phyloP scores from a whole-genome alignment of 148 eudicot genomes.

The Heliamphora exappendiculata region DNA sequence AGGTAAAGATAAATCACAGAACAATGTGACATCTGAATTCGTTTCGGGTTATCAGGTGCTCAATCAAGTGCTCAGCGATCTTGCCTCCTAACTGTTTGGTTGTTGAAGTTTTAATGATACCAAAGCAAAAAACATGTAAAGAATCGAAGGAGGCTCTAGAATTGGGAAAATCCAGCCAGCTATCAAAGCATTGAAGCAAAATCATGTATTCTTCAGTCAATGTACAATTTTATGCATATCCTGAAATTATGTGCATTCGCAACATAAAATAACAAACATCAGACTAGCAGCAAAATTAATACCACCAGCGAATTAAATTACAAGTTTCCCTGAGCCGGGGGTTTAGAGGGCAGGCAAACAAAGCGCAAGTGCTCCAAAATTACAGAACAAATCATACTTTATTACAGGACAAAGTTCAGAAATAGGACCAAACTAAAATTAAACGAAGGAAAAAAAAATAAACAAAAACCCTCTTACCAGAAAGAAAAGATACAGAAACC shows the following conservation, averaged over 20 bases:
- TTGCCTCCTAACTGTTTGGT: background rate
- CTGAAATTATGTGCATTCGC: background rate
- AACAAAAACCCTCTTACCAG: background rate
- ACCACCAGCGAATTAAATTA: background rate
- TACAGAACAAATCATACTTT: slow-evolving; percentile 8
- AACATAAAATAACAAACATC: background rate
- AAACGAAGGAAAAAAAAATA: background rate
- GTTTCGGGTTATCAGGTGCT: background rate
- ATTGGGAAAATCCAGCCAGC: background rate
- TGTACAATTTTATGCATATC: background rate
- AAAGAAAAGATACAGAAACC: background rate
- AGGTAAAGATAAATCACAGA: background rate
- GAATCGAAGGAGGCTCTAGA: background rate
- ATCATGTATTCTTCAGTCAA: background rate
- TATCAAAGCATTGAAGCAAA: background rate
- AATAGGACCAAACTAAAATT: background rate
- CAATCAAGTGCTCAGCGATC: background rate
- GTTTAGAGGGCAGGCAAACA: background rate
- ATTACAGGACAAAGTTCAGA: slow-evolving; percentile 12
- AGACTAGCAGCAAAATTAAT: background rate
- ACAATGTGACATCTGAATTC: background rate
- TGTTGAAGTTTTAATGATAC: background rate
- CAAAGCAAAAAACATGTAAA: background rate
- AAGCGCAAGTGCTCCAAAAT: background rate
- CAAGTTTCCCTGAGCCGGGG: background rate